phyloP scores from a whole-genome alignment of 2,329 filamentous ascomycete species.

The Penicillium sp. region DNA sequence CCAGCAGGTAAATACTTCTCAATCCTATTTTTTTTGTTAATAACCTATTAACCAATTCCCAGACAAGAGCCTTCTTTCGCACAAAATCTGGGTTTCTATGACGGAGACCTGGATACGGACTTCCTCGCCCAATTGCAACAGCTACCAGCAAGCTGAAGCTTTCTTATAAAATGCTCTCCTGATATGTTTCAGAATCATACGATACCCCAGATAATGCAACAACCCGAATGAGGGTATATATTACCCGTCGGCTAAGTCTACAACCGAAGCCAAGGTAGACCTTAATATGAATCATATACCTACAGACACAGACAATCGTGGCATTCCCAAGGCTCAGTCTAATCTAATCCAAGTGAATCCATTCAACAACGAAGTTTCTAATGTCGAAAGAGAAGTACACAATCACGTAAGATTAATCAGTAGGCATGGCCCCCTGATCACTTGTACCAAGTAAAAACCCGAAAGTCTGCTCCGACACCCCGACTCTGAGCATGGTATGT shows the following conservation, averaged over 20 bases:
- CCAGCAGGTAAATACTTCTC: conserved; percentile 11
- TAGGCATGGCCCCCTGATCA: neutral
- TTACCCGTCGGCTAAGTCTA: neutral
- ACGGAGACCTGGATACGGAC: conserved; percentile 23
- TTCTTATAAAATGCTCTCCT: neutral
- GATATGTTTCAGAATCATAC: neutral
- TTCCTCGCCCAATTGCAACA: conserved; percentile 20
- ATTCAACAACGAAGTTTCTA: neutral
- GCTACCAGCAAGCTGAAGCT: neutral
- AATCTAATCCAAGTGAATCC: neutral
- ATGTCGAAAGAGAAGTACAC: neutral
- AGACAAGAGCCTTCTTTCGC: conserved; percentile 22
- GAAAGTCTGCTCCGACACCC: neutral
- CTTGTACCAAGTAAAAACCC: neutral
- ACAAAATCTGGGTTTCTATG: conserved; percentile 23
- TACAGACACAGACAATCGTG: neutral
- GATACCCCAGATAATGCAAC: neutral
- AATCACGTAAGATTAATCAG: neutral
- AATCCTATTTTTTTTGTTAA: neutral
- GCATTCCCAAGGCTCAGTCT: neutral
- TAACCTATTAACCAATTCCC: neutral
- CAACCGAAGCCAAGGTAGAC: neutral
- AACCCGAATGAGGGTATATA: neutral
- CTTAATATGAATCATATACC: neutral
- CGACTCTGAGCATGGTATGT: neutral